Conservation (phyloP, 1,139 yeast species). For the Pichia cactophila region DNA sequence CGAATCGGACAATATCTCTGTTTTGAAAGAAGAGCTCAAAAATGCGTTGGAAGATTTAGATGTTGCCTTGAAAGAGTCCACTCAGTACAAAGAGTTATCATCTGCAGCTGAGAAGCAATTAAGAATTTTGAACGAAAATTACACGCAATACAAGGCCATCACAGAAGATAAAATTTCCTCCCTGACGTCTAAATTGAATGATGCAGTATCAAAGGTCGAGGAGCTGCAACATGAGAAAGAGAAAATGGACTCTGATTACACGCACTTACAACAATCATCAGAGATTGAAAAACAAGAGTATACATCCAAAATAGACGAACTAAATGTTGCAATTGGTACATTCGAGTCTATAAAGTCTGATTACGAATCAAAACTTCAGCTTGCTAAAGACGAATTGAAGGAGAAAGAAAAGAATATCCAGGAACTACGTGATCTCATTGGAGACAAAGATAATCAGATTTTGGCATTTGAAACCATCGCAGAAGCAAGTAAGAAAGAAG, state of each 20-base stretch:
- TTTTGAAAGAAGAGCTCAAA: constrained; percentile 34
- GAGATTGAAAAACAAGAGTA: constrained; percentile 32
- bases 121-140: constrained; percentile 33
- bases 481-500: constrained; percentile 37
- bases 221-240: constrained; percentile 29
- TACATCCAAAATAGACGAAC: constrained; percentile 31
- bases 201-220: constrained; percentile 21
- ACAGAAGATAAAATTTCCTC: constrained; percentile 17
- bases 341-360: constrained; percentile 23
- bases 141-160: constrained; percentile 33
- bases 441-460: constrained; percentile 44
- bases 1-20: constrained; percentile 30
- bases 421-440: constrained; percentile 37
- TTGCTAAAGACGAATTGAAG: constrained; percentile 16
- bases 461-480: constrained; percentile 45
- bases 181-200: constrained; percentile 11
- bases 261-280: constrained; percentile 20
- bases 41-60: constrained; percentile 39
- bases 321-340: constrained; percentile 20
- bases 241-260: constrained; percentile 22
- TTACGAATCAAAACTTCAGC: constrained; percentile 18
- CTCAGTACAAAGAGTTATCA: constrained; percentile 44
- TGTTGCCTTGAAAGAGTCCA: constrained; percentile 39
- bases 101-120: constrained; percentile 44
- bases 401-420: constrained; percentile 11